Percentiles rank a stretch among this genome's conserved stretches.
Evolutionary conservation across 2,329 filamentous ascomycete genomes (phyloP).

Genomic region (Colletotrichum chrysophilum): DNA sequence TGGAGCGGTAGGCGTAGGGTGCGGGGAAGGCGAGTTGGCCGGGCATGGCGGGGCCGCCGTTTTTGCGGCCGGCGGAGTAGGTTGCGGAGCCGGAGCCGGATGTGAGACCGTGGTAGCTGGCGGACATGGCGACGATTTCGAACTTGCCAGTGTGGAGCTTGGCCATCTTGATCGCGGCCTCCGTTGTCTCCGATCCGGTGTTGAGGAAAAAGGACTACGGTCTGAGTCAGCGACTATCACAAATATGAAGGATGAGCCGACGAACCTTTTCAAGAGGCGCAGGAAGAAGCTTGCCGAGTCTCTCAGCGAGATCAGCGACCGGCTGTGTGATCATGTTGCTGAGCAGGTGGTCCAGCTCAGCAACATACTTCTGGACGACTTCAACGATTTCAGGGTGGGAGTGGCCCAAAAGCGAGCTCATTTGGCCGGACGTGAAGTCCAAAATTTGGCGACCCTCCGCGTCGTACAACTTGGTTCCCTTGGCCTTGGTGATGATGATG

Average conservation of each 20-base stretch:
- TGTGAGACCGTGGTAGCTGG: conserved; percentile 67
- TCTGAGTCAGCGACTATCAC: not conserved
- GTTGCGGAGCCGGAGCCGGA: conserved; percentile 55
- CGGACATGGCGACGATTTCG: conserved; percentile 64
- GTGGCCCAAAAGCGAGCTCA: conserved; percentile 63
- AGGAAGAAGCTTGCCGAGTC: conserved; percentile 51
- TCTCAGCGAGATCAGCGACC: conserved; percentile 57
- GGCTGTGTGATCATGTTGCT: conserved; percentile 61
- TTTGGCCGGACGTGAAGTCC: conserved; percentile 66
- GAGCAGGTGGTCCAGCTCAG: conserved; percentile 60
- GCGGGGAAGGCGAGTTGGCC: conserved; percentile 63
- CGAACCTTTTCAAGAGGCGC: conserved; percentile 46
- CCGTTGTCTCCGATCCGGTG: conserved; percentile 60
- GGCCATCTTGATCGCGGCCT: conserved; percentile 68
- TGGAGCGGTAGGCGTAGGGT: conserved; percentile 66
- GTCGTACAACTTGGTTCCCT: conserved; percentile 52
- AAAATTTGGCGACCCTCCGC: conserved; percentile 49
- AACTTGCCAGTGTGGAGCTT: conserved; percentile 68
- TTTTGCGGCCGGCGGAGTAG: conserved; percentile 57
- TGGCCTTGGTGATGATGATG: conserved; percentile 47
- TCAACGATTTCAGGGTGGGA: conserved; percentile 62
- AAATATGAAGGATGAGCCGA: not conserved
- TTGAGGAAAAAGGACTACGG: conserved; percentile 55
- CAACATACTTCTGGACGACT: conserved; percentile 50
- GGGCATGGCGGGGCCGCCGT: conserved; percentile 51